These are phyloP conservation scores for Otatea glauca DNA, from an alignment of 176 grass and related monocot species.

Conservation along the genomic window DNA sequence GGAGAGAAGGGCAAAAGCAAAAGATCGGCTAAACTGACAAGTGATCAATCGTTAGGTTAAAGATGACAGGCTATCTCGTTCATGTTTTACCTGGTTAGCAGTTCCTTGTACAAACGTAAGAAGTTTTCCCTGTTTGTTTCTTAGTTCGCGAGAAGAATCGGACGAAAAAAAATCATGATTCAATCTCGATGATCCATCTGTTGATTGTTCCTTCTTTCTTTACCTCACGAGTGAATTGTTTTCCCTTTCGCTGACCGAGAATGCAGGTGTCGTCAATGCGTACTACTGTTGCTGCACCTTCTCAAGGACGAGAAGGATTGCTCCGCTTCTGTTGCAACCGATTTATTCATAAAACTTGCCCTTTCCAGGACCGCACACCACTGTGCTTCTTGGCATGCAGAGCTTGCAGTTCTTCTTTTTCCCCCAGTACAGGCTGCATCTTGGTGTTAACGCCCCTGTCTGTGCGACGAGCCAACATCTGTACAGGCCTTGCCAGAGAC, in stretches of 20 bases:
- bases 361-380: neutral
- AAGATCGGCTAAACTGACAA: constrained; percentile 10
- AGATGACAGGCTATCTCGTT: constrained; percentile 19
- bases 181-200: neutral
- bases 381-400: neutral
- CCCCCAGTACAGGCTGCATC: neutral
- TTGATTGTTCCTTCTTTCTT: neutral
- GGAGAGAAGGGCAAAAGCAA: neutral
- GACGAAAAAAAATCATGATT: neutral
- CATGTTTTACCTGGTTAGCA: constrained; percentile 7
- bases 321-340: neutral
- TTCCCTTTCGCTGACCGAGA: neutral
- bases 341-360: neutral
- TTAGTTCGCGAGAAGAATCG: neutral
- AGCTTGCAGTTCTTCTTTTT: neutral
- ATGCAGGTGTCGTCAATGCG: neutral
- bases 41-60: constrained; percentile 22
- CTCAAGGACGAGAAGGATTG: neutral
- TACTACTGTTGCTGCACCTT: neutral
- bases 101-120: constrained; percentile 20
- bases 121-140: neutral
- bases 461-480: neutral
- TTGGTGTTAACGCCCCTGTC: neutral
- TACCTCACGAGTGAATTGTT: neutral
- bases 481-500: neutral